Base-by-base conservation (phyloP, 2,329 filamentous ascomycete genomes). In the Colletotrichum brevisporum region DNA sequence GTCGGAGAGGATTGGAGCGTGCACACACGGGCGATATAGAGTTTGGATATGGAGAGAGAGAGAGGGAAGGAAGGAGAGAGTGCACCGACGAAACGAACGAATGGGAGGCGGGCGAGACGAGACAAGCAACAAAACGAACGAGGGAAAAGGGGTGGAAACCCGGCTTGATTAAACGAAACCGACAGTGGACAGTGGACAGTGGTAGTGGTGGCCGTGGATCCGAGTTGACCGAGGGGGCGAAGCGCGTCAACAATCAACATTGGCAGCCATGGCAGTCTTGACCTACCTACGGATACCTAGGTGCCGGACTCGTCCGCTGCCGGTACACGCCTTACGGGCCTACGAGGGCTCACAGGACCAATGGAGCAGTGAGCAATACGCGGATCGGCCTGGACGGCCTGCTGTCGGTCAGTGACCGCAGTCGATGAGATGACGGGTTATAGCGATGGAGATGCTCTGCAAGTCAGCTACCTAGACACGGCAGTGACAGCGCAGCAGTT, bases 121-220 rank as follows among this genome's bases (percentile, higher is more conserved):
- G 31, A 36, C 31, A 36, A 36, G 31, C 31, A 36, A 36, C 31
- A 36, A 2, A 10, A 36, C 21, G 21, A 24, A 24, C 21, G 21
- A 24, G 27, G 61, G 51, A 69, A 69, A 66, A 60, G 66, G 66
- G 66, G 66, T 47, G 66, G 55, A 31, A 66, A 47, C 48, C 60
- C 45, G 62, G 66, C 9, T 69, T 60, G 62, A 66, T 69, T 66
- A 69, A 59, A 65, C 62, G 66, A 69, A 55, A 15, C 48, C 51
- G 51, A 48, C 24, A 24, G 24, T 8, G 16, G 31, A 27, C 47
- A 13, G 51, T 36, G 21, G 15, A 15, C 18, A 16, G 59, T 45
- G 18, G 21, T 24, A 51, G 31, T 36, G 31, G 31, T 36, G 10
- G 59, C 21, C 59, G 59, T 62, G 59, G 59, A 62, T 50, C 39